A percentile compares a stretch with the other conserved stretches of the same genome.
These are phyloP conservation scores for Gastrodia elata DNA, from an alignment of 106 monocot genomes.

Conservation along the genomic window DNA sequence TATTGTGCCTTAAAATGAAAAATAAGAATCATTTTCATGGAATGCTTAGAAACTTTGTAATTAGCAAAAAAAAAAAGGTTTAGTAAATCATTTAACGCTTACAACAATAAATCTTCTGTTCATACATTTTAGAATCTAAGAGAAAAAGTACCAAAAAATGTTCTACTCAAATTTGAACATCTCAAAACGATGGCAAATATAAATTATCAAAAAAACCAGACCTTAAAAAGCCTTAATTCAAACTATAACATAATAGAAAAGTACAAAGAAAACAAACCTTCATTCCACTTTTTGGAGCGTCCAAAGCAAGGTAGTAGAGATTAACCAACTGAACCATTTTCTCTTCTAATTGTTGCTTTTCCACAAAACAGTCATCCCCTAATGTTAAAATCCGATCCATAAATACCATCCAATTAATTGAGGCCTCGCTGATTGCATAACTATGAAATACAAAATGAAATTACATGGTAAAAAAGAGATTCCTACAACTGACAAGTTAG, in stretches of 20 bases:
- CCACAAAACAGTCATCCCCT: constrained; percentile 14
- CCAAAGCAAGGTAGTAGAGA: constrained; percentile 65
- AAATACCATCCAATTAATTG: constrained; percentile 45
- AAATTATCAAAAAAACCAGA: background rate
- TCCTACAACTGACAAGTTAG: too few relatives aligned
- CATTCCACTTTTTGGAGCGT: constrained; percentile 57
- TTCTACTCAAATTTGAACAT: background rate
- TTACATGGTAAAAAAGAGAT: background rate
- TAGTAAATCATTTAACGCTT: background rate
- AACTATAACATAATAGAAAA: background rate
- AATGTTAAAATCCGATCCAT: constrained; percentile 64
- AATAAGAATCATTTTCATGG: background rate
- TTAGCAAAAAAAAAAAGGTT: background rate
- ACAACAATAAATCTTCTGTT: background rate
- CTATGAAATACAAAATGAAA: constrained; percentile 24
- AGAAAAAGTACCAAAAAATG: background rate
- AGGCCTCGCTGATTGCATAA: constrained; percentile 31
- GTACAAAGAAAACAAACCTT: constrained; percentile 32
- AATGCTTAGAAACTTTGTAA: background rate
- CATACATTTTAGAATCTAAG: background rate
- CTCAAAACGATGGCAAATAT: background rate
- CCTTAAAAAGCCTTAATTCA: background rate
- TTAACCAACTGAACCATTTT: constrained; percentile 45
- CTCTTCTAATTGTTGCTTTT: constrained; percentile 23
- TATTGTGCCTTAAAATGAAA: background rate